phyloP scores from a whole-genome alignment of 2,329 filamentous ascomycete genomes.

The Calonectria henricotiae region DNA sequence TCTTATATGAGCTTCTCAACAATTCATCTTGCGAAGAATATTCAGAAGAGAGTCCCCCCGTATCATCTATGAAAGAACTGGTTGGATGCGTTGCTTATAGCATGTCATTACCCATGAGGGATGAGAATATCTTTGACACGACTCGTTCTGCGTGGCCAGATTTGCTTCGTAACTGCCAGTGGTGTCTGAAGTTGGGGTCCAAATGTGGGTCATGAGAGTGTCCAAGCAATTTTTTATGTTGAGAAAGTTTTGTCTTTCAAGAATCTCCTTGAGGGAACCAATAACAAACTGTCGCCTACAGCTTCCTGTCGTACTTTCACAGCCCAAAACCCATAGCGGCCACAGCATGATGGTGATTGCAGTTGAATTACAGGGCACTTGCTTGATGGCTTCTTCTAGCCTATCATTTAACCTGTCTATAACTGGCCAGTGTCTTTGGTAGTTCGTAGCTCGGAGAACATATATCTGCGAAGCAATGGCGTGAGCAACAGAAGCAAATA shows the following conservation, averaged over 20 bases:
- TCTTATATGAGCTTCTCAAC: not conserved
- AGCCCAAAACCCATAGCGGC: conserved; percentile 34
- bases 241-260: conserved; percentile 16
- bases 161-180: not conserved
- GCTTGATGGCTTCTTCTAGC: conserved; percentile 8
- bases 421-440: not conserved
- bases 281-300: not conserved
- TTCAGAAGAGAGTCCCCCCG: too few species aligned
- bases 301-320: conserved; percentile 19
- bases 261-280: not conserved
- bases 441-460: not conserved
- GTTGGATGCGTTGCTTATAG: not conserved
- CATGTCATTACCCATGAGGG: conserved; percentile 1
- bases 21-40: not conserved
- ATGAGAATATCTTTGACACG: not conserved
- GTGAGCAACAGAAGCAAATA: not conserved
- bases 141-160: not conserved
- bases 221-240: conserved; percentile 13
- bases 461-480: conserved; percentile 1
- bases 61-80: not conserved
- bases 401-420: not conserved
- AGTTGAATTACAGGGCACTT: conserved; percentile 15
- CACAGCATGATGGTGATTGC: conserved; percentile 34
- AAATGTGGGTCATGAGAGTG: not conserved
- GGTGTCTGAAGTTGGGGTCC: not conserved